Percentiles rank a stretch among this genome's conserved stretches.
These are phyloP conservation scores for Salvia miltiorrhiza DNA, from an alignment of 257 asterid genomes.

Conservation along the genomic window DNA sequence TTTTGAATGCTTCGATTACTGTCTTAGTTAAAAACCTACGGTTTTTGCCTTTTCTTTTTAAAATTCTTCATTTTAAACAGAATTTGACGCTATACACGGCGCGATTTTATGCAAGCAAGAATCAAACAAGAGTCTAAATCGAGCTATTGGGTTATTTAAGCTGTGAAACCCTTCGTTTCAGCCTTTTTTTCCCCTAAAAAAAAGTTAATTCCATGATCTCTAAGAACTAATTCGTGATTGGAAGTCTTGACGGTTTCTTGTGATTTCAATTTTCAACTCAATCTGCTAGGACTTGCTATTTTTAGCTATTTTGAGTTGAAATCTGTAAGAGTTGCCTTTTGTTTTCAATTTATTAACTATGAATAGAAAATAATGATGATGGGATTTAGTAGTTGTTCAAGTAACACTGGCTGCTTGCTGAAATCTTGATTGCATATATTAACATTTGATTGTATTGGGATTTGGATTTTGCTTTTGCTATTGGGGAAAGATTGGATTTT, in stretches of 20 bases:
- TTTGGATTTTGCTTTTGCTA: background rate
- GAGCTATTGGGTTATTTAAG: background rate
- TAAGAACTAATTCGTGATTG: background rate
- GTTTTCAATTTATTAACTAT: background rate
- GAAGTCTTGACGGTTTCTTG: constrained; percentile 17
- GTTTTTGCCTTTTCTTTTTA: background rate
- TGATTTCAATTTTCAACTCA: constrained; percentile 3
- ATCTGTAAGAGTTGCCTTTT: background rate
- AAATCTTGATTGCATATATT: background rate
- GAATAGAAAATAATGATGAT: background rate
- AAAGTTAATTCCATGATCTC: background rate
- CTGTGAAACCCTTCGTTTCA: background rate
- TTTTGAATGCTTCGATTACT: background rate
- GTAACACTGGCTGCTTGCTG: background rate
- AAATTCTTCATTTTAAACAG: background rate
- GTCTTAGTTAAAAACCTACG: background rate
- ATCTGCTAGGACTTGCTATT: constrained; percentile 8
- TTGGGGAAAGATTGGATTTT: background rate
- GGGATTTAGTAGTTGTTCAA: constrained; percentile 16
- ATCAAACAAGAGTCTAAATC: constrained; percentile 2
- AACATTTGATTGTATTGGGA: background rate
- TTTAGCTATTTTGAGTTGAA: background rate
- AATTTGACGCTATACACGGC: constrained; percentile 12
- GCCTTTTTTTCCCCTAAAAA: background rate
- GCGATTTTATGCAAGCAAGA: constrained; percentile 15